A percentile compares a stretch with the other conserved stretches of the same genome.
phyloP scores from a whole-genome alignment of 768 basidiomycete species.

The Leccinum longicurvipes region DNA sequence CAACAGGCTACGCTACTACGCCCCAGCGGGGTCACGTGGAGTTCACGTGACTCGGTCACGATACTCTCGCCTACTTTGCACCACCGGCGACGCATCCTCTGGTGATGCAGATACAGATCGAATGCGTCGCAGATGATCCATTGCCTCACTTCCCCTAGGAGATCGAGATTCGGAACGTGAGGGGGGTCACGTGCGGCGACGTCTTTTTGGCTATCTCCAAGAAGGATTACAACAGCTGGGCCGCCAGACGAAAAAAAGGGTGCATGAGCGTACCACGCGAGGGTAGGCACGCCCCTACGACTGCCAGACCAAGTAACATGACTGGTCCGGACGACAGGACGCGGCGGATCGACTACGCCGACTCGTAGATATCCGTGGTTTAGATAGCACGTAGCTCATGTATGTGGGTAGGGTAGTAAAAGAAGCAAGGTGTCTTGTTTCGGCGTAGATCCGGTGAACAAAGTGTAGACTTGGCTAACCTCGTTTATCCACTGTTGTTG shows the following conservation, averaged over 20 bases:
- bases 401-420: background rate
- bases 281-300: background rate
- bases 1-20: too few species aligned
- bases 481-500: too few species aligned
- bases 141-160: background rate
- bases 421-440: background rate
- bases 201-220: too few species aligned
- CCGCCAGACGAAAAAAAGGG: too few species aligned
- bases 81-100: background rate
- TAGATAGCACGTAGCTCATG: background rate
- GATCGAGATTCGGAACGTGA: background rate
- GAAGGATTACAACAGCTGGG: too few species aligned
- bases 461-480: too few species aligned
- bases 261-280: background rate
- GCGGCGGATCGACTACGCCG: background rate
- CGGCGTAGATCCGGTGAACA: background rate
- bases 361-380: background rate
- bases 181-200: too few species aligned
- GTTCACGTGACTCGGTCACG: background rate
- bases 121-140: background rate
- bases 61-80: background rate
- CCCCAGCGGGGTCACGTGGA: background rate
- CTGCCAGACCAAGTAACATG: background rate
- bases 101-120: background rate
- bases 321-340: background rate